Conservation (phyloP, 1,284 basidiomycete species). For the Ganoderma meredithae region DNA sequence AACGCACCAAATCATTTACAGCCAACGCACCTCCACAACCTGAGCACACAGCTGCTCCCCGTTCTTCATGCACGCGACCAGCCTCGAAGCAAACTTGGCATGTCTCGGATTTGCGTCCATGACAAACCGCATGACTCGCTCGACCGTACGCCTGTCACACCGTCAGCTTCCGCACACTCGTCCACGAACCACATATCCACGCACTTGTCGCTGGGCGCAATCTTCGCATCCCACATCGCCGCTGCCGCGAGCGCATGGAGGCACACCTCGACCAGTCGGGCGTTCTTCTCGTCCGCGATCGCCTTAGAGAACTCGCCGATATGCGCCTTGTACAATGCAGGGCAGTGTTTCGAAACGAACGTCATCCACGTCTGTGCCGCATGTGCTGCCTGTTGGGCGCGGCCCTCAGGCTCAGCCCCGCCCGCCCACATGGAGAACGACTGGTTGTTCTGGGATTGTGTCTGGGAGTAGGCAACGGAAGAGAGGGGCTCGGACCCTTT, state of each 20-base stretch:
- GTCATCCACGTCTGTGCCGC: conserved; percentile 61
- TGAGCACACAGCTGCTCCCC: conserved; percentile 58
- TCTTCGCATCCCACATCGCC: conserved; percentile 61
- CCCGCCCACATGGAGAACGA: conserved; percentile 31
- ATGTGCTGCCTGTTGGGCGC: conserved; percentile 47
- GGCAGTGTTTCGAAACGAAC: conserved; percentile 81
- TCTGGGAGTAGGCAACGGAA: conserved; percentile 29
- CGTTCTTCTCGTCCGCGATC: conserved; percentile 71
- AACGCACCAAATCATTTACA: background rate
- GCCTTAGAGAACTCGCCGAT: conserved; percentile 77
- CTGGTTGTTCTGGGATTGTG: conserved; percentile 25
- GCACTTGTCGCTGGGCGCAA: conserved; percentile 73
- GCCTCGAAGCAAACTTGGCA: conserved; percentile 89
- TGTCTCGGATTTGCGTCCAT: conserved; percentile 69
- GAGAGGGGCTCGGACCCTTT: conserved; percentile 42
- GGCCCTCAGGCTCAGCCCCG: conserved; percentile 37
- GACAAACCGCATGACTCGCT: conserved; percentile 70
- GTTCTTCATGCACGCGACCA: conserved; percentile 70
- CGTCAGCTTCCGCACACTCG: background rate
- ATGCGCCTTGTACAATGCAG: conserved; percentile 79
- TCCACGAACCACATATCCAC: conserved; percentile 37
- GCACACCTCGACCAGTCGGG: conserved; percentile 67
- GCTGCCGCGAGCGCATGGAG: conserved; percentile 81
- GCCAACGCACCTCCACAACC: conserved; percentile 68
- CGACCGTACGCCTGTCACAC: conserved; percentile 62